phyloP scores from a whole-genome alignment of 2,329 filamentous ascomycete species.

The Aulographum hederae region DNA sequence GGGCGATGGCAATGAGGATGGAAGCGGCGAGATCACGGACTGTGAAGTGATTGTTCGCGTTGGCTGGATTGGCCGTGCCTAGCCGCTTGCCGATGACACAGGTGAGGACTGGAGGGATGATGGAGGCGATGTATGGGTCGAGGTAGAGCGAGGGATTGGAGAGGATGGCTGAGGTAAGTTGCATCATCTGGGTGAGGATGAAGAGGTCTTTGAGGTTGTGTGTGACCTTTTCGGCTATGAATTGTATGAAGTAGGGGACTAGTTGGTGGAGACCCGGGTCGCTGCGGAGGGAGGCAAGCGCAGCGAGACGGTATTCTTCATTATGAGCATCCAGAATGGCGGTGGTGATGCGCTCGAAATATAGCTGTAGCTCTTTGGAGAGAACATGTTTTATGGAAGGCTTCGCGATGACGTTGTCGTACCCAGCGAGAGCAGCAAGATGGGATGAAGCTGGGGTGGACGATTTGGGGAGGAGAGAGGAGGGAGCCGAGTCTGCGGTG shows the following conservation, averaged over 20 bases:
- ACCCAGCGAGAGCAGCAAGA: conserved; percentile 64
- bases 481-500: conserved; percentile 60
- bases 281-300: conserved; percentile 65
- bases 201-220: conserved; percentile 85
- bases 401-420: conserved; percentile 68
- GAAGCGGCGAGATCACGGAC: conserved; percentile 73
- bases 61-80: conserved; percentile 38
- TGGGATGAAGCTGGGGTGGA: conserved; percentile 70
- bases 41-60: conserved; percentile 44
- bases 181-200: conserved; percentile 80
- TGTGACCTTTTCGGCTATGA: conserved; percentile 88
- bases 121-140: conserved; percentile 46
- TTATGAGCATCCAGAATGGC: conserved; percentile 78
- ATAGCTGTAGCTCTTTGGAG: conserved; percentile 87
- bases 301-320: conserved; percentile 72
- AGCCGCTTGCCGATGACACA: conserved; percentile 75
- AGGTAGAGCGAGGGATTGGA: conserved; percentile 66
- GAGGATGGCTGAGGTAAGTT: conserved; percentile 67
- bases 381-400: conserved; percentile 91
- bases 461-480: conserved; percentile 79
- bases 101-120: conserved; percentile 78
- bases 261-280: conserved; percentile 92
- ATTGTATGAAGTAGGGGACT: conserved; percentile 90
- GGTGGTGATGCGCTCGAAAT: conserved; percentile 87
- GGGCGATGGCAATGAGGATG: conserved; percentile 60